Base-by-base conservation (phyloP, 2,329 filamentous ascomycete species). In the Neopestalotiopsis rosae region DNA sequence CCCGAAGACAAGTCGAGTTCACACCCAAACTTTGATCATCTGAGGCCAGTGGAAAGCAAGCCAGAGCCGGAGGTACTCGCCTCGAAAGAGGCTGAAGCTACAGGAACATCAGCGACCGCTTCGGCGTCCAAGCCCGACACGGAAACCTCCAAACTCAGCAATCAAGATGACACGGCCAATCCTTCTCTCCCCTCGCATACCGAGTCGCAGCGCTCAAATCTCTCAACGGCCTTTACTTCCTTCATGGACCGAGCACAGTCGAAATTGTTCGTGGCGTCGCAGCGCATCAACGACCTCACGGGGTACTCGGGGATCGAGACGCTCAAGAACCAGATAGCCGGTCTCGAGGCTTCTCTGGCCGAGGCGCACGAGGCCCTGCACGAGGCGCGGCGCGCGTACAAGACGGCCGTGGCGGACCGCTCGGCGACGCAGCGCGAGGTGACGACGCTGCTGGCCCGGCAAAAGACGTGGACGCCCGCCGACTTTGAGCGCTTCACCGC, bases 401-500 rank as follows among this genome's bases (percentile, higher is more conserved):
- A 95, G 75, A 86, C 90, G n/a, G 94, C 94, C 40, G 95, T 96
- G 72, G 87, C 91, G 67, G 90, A 92, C 73, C 93, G 97, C 73
- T 92, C 94, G n/a, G 84, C 91, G 17, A 97, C 95, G 1, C 95
- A 98, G 82, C 94, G 96, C 74, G 96, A 99, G 84, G 95, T 98
- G 52, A 98, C 97, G 61, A 94, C 94, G 28, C 88, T 99, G 30
- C 88, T 99, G 7, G 95, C 97, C 71, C 90, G 96, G 69, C 98
- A 99, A 82, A 94, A 97, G 80, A 92, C 91, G 20, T 99, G 96
- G 96, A 90, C 91, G 0, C 91, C 95, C 0, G 79, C 85, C 1
- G 96, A 99, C 81, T 88, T 99, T 38, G 96, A 99, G 82, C 91
- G 95, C 68, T 99, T 99, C 86, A 99, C 97, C 69, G 87, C 90